These are phyloP conservation scores for Neocatenulostroma microsporum DNA, from an alignment of 2,329 filamentous ascomycete genomes.

Conservation along the genomic window DNA sequence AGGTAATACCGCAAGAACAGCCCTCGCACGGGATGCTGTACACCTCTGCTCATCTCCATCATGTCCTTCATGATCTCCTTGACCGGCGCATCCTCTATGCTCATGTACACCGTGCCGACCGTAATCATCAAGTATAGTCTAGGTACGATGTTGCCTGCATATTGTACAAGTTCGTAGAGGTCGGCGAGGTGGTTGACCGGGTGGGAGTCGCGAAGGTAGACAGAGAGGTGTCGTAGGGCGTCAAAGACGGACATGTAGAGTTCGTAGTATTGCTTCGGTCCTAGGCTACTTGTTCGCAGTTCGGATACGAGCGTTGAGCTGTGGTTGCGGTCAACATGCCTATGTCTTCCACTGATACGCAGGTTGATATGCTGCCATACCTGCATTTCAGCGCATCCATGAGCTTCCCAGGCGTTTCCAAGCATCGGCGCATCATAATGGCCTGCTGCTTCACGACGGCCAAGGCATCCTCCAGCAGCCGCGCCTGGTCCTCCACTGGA, in stretches of 20 bases:
- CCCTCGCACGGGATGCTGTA: conserved; percentile 92
- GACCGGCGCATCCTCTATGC: conserved; percentile 92
- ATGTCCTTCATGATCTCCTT: conserved; percentile 99
- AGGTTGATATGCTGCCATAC: conserved; percentile 44
- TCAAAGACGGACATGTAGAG: conserved; percentile 99
- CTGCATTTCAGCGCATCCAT: conserved; percentile 99
- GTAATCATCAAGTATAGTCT: conserved; percentile 98
- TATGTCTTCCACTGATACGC: conserved; percentile 20
- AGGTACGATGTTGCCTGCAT: conserved; percentile 95
- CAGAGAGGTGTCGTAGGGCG: conserved; percentile 88
- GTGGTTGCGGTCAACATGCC: conserved; percentile 17
- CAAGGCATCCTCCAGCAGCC: conserved; percentile 94
- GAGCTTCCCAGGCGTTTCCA: conserved; percentile 94
- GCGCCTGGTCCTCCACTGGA: conserved; percentile 56
- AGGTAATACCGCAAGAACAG: conserved; percentile 95
- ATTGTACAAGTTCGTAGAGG: conserved; percentile 94
- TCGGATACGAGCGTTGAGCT: conserved; percentile 99
- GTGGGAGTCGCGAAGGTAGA: conserved; percentile 94
- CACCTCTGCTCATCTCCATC: conserved; percentile 99
- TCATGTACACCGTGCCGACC: conserved; percentile 98
- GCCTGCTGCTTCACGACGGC: conserved; percentile 96
- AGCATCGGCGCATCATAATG: conserved; percentile 90
- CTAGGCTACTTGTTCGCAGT: conserved; percentile 88
- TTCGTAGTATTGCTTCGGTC: conserved; percentile 99
- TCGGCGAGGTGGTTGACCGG: conserved; percentile 97